Percentiles rank a stretch among this genome's conserved stretches.
phyloP scores from a whole-genome alignment of 2,329 filamentous ascomycete genomes.

The Exophiala mesophila region DNA sequence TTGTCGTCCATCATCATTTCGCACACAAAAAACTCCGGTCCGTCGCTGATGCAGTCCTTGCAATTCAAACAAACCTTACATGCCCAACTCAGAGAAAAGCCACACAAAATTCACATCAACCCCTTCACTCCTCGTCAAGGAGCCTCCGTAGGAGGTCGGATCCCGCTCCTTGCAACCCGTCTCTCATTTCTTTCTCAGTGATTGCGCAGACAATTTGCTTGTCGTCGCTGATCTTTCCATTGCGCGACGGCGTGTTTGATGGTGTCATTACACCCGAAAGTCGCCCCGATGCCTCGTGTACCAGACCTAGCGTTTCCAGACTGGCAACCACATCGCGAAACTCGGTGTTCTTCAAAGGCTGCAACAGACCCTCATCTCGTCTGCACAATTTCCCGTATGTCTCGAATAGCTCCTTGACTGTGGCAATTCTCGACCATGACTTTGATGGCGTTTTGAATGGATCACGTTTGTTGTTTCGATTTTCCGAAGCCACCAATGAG shows the following conservation, averaged over 20 bases:
- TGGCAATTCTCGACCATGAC: slow-evolving; percentile 59
- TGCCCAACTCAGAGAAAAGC: no score
- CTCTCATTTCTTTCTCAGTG: slow-evolving; percentile 71
- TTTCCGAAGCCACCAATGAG: slow-evolving; percentile 80
- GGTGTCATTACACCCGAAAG: slow-evolving; percentile 60
- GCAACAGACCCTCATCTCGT: slow-evolving; percentile 72
- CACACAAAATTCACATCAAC: no score
- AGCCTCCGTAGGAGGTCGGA: slow-evolving; percentile 42
- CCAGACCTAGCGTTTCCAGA: slow-evolving; percentile 78
- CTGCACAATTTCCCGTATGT: slow-evolving; percentile 80
- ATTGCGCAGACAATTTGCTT: slow-evolving; percentile 73
- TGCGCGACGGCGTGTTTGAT: slow-evolving; percentile 59
- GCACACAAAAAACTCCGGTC: no score
- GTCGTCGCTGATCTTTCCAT: slow-evolving; percentile 60
- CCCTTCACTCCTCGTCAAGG: slow-evolving; percentile 28
- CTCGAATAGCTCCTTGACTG: slow-evolving; percentile 76
- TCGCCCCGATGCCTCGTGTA: slow-evolving; percentile 66
- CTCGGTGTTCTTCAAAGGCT: slow-evolving; percentile 83
- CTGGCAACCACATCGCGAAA: slow-evolving; percentile 90
- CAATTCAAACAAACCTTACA: no score
- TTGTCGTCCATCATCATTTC: no score
- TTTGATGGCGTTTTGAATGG: slow-evolving; percentile 56
- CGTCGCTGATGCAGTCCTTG: no score
- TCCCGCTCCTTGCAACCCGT: slow-evolving; percentile 57
- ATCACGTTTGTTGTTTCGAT: slow-evolving; percentile 42